Base-by-base conservation (phyloP, 768 basidiomycete species). In the Podaxis pistillaris region DNA sequence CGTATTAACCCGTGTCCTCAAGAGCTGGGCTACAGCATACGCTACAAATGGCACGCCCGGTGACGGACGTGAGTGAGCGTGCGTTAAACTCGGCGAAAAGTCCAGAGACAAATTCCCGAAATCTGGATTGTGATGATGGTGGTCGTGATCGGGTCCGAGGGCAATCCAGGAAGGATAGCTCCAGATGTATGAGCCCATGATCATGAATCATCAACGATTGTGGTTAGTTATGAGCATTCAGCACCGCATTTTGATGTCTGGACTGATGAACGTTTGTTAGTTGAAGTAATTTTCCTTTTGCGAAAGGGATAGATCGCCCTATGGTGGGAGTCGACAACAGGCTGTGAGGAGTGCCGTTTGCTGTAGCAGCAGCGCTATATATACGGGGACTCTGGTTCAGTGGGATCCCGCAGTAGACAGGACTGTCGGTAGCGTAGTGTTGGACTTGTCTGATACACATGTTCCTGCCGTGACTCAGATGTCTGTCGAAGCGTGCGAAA, bases 221-320 rank as follows among this genome's bases (percentile, higher is more conserved):
- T n/a, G n/a, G 56, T 57, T 8, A 33, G 57, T 58, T 50, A 38
- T 59, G 58, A 17, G 22, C 47, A 22, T 51, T 38, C 12, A 22
- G 47, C 52, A 47, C 28, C 49, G 49, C 51, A 30, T 58, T 28
- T 22, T 63, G 62, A 57, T 63, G 28, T 17, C 46, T 37, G 38
- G 41, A 63, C 19, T 36, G 52, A 61, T 61, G 38, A 41, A 54
- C 22, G 22, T 41, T 37, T 37, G 22, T 38, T 38, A 40, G 26
- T 50, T 24, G 49, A 24, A 28, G 49, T 9, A 46, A 46, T 9
- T 22, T 19, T 8, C 19, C 44, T 46, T 17, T n/a, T 22, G 17
- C n/a, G 19, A 46, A 19, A 44, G 15, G 19, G 44, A 46, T n/a
- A 8, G 19, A 46, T 46, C 19, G 19, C 44, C 19, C 44, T 19